Evolutionary conservation across 495 filamentous ascomycete species (phyloP).

Genomic region (Staphylotrichum tortipilum): DNA sequence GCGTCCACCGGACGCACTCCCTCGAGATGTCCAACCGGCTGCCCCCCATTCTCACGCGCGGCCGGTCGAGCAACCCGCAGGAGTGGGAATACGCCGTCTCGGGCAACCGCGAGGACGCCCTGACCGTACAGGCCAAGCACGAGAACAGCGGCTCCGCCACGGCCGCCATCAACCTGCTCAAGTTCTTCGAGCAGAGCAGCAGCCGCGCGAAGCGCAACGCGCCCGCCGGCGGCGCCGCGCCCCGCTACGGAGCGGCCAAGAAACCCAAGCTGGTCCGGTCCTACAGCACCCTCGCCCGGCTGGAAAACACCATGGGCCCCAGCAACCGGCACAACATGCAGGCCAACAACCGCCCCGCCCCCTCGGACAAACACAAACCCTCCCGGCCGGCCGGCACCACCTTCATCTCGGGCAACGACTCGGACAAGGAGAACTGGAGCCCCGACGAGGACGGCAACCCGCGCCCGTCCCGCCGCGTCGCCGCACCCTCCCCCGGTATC

Average conservation of each 20-base stretch:
- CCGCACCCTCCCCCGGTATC: too few relatives aligned
- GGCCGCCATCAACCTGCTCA: constrained; percentile 61
- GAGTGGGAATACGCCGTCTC: constrained; percentile 79
- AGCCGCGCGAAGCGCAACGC: constrained; percentile 53
- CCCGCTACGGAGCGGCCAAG: constrained; percentile 42
- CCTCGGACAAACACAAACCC: constrained; percentile 43
- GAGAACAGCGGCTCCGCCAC: constrained; percentile 62
- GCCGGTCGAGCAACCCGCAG: constrained; percentile 71
- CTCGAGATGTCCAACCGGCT: constrained; percentile 36
- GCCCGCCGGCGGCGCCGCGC: constrained; percentile 35
- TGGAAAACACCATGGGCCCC: constrained; percentile 43
- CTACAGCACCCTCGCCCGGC: constrained; percentile 55
- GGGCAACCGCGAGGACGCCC: constrained; percentile 55
- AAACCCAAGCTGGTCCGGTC: constrained; percentile 58
- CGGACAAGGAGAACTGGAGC: constrained; percentile 92
- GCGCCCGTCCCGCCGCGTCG: constrained; percentile 15
- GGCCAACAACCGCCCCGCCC: constrained; percentile 11
- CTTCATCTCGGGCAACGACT: constrained; percentile 48
- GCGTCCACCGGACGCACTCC: constrained; percentile 31
- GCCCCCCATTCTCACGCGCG: constrained; percentile 42
- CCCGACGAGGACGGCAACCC: constrained; percentile 41
- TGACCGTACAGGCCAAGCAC: constrained; percentile 64
- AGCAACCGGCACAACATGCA: constrained; percentile 22
- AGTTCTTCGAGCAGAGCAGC: constrained; percentile 43
- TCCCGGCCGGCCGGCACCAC: too few relatives aligned